Conservation (phyloP, 768 basidiomycete genomes). For the Termitomyces sp. region DNA sequence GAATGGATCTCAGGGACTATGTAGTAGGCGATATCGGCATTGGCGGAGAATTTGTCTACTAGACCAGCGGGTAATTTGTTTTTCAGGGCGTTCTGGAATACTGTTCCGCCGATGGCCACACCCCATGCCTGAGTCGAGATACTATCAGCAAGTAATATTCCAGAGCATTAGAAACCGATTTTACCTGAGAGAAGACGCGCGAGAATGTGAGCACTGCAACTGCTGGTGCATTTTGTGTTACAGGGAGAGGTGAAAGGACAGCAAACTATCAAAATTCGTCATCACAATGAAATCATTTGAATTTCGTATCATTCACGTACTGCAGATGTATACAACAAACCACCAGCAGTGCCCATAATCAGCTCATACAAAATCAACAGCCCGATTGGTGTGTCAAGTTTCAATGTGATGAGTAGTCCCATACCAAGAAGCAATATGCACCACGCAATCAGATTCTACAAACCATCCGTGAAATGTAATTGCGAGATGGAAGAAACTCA, state of each 20-base stretch:
- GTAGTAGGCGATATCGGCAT: constrained; percentile 41
- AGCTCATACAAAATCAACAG: constrained; percentile 10
- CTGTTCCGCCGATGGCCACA: constrained; percentile 45
- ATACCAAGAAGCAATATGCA: constrained; percentile 28
- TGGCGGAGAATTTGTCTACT: constrained; percentile 30
- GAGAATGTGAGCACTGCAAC: constrained; percentile 41
- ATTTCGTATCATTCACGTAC: not conserved
- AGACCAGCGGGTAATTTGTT: constrained; percentile 39
- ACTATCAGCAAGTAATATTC: not conserved
- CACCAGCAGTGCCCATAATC: constrained; percentile 11
- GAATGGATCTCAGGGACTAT: constrained; percentile 40
- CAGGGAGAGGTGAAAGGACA: constrained; percentile 43
- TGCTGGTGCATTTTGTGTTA: constrained; percentile 40
- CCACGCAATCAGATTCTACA: constrained; percentile 21
- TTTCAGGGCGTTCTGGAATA: constrained; percentile 51
- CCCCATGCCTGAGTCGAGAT: constrained; percentile 44
- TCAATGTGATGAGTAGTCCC: constrained; percentile 33
- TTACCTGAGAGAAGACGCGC: constrained; percentile 34
- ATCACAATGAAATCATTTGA: not conserved
- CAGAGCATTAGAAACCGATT: not conserved
- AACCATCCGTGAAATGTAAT: not conserved
- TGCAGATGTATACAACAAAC: constrained; percentile 12
- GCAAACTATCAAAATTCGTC: constrained; percentile 33
- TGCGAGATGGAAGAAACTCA: constrained; percentile 10
- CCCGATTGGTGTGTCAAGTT: constrained; percentile 22